phyloP scores from a whole-genome alignment of 768 basidiomycete genomes.

The Phaffia australis region DNA sequence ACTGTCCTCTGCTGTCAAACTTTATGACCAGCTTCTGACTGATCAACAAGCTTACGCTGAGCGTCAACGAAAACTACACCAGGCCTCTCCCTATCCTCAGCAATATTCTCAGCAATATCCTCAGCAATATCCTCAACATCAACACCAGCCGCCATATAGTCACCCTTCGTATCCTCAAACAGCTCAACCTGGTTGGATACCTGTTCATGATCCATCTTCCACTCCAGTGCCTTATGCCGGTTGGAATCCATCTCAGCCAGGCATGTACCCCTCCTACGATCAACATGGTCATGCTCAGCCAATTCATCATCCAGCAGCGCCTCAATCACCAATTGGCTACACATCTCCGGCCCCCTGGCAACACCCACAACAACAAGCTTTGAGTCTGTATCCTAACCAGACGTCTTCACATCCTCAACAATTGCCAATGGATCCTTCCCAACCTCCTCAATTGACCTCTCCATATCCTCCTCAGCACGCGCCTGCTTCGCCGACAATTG shows the following conservation, averaged over 20 bases:
- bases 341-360: too few species aligned
- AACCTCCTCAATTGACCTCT: too few species aligned
- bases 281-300: conserved; percentile 21
- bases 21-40: conserved; percentile 81
- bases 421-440: too few species aligned
- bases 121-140: conserved; percentile 25
- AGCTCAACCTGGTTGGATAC: background rate
- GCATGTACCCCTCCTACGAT: background rate
- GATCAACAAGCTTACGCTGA: conserved; percentile 50
- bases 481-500: too few species aligned
- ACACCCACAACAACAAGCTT: too few species aligned
- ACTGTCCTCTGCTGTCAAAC: conserved; percentile 76
- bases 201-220: conserved; percentile 2
- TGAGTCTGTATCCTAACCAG: too few species aligned
- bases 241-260: conserved; percentile 5
- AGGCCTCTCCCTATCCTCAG: conserved; percentile 27
- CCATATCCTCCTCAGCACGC: too few species aligned
- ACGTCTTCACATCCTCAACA: too few species aligned
- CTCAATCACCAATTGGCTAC: too few species aligned
- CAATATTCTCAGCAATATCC: conserved; percentile 26
- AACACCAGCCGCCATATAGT: conserved; percentile 24
- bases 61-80: conserved; percentile 29
- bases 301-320: too few species aligned
- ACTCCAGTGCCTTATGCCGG: conserved; percentile 12
- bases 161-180: background rate